Base-by-base conservation (phyloP, 2,329 filamentous ascomycete genomes). In the Stagonosporopsis chrysanthemi region DNA sequence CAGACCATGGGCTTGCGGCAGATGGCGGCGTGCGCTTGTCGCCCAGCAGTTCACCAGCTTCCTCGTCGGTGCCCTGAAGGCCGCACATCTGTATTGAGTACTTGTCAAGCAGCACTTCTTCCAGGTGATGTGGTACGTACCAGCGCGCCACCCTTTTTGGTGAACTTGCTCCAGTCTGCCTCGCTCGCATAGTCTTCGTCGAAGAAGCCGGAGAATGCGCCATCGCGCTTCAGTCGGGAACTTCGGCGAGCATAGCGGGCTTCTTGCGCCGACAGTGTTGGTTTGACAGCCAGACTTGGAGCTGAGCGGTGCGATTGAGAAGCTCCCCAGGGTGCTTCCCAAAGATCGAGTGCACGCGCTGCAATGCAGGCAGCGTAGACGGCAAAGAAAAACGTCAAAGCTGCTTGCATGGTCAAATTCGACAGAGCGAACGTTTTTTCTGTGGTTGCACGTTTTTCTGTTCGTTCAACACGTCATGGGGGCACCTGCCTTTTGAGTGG, bases 11-110 rank as follows among this genome's bases (percentile, higher is more conserved):
- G 23, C 63, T 68, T 6, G 57, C 50, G 2, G 61, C 60, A 6
- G 66, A 68, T 2, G 64, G 60, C 1, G 60, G 64, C 3, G 43
- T 56, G 36, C 58, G 57, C 14, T 43, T 57, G 44, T 67, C 64
- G 28, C 47, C 35, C 1, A 66, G 31, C 9, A 42, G 56, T 7
- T 36, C 15, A 12, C 64, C 64, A 7, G 66, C 64, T 14, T 56
- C 43, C 23, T 61, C 39, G 23, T 67, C 63, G n/a, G 52, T 40
- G 31, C 52, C 58, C 1, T 33, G 14, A 12, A 62, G 53, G 9
- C 45, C 63, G 23, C 59, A 62, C 15, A 62, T 56, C 19, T 54
- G 6, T 2, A 4, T 7, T 50, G 14, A 42, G 9, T 7, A 29
- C 11, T 9, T 29, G 19, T 14, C 5, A 15, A 6, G 6, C 11